Base-by-base conservation (phyloP, 176 grass and related monocot genomes). In the Oropetium thomaeum region DNA sequence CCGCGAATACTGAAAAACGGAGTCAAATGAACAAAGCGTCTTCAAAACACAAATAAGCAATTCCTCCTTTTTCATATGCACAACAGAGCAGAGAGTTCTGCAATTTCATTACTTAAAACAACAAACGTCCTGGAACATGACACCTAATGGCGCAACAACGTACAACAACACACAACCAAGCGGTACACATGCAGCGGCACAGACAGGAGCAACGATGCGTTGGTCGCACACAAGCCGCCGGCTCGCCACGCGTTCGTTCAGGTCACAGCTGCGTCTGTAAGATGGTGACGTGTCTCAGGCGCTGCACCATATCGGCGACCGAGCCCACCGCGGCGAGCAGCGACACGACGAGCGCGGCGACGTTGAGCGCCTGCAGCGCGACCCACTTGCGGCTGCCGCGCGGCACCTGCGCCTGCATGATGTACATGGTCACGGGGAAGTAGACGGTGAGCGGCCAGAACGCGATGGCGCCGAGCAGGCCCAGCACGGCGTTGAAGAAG, bases 381-480 rank as follows among this genome's bases (percentile, higher is more conserved):
- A 87, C 52, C 90, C 95, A 93, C 49, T 84, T 93, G 19, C 34
- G 45, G 69, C 88, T 80, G 45, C 83, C 83, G 62, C 48, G 74
- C 71, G 65, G 83, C 80, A 93, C 86, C 82, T 87, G 92, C 0
- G 88, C 84, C 57, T 97, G 95, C 79, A 71, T 76, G 33, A 92
- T 89, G 79, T 97, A 93, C 60, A 92, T 89, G 30, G 90, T 89
- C 57, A 92, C 86, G 2, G 95, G 95, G 70, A 87, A 97, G 82
- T 92, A 93, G 2, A 97, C 90, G 7, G 95, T 97, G 20, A 93
- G 54, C 45, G 95, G 91, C 81, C 86, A 97, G 84, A 97, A 97
- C 11, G 88, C 90, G 30, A 89, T 19, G 32, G 95, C 81, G 14
- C 95, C 95, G 5, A 97, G 88, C 65, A 97, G 52, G 17, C 90